A percentile compares a stretch with the other conserved stretches of the same genome.
These are phyloP conservation scores for Chaetothyriales sp. DNA, from an alignment of 2,329 filamentous ascomycete species.

Conservation along the genomic window DNA sequence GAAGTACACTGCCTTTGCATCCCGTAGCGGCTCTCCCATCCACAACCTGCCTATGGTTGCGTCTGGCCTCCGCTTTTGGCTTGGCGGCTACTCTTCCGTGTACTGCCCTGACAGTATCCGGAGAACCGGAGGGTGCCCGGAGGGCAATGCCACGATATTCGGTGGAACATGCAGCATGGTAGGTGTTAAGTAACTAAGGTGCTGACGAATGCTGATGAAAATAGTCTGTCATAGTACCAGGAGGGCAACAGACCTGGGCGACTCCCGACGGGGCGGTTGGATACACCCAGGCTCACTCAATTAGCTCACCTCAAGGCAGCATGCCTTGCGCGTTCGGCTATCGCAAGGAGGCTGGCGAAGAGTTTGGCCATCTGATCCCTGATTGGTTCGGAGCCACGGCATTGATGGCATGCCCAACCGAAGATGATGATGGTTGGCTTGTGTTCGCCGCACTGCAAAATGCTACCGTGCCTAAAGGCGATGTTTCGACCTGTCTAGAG, in stretches of 20 bases:
- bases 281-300: slow-evolving; percentile 43
- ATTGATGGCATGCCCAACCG: slow-evolving; percentile 34
- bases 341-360: slow-evolving; percentile 17
- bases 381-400: slow-evolving; percentile 23
- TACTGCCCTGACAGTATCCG: slow-evolving; percentile 33
- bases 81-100: slow-evolving; percentile 32
- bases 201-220: background rate
- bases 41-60: slow-evolving; percentile 35
- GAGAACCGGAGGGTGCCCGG: slow-evolving; percentile 27
- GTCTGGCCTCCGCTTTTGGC: slow-evolving; percentile 33
- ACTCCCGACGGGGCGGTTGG: slow-evolving; percentile 37
- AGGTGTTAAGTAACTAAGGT: background rate
- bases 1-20: slow-evolving; percentile 31
- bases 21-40: slow-evolving; percentile 34
- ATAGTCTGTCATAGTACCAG: slow-evolving; percentile 41
- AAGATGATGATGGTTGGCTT: slow-evolving; percentile 23
- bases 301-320: slow-evolving; percentile 36
- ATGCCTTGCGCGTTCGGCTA: slow-evolving; percentile 35
- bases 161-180: slow-evolving; percentile 22
- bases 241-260: slow-evolving; percentile 49
- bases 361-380: slow-evolving; percentile 21
- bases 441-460: slow-evolving; percentile 29
- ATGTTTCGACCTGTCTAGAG: slow-evolving; percentile 24
- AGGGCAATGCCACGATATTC: slow-evolving; percentile 34
- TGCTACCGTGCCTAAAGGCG: slow-evolving; percentile 25